phyloP scores from a whole-genome alignment of 257 asterid genomes.

The Solanum gandarillasii region DNA sequence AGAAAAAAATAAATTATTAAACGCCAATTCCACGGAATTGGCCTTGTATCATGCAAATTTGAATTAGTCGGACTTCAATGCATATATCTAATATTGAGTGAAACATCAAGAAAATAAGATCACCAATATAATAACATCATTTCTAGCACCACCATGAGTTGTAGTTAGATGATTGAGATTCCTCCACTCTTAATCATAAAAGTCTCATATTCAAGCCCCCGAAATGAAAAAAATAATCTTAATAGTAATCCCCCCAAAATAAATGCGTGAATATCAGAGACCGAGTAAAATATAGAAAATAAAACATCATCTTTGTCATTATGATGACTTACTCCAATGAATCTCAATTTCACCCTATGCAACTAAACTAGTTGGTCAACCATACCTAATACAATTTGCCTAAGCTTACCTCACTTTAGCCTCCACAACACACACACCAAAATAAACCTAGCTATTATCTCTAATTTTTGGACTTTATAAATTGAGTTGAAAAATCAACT shows the following conservation, averaged over 20 bases:
- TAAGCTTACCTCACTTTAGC: background rate
- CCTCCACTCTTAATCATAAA: background rate
- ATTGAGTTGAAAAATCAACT: background rate
- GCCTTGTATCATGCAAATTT: accelerated
- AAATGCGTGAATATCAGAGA: background rate
- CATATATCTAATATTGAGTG: background rate
- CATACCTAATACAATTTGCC: background rate
- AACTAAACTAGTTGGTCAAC: constrained; percentile 15
- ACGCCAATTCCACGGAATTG: too few species aligned
- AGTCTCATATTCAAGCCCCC: background rate
- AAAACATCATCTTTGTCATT: background rate
- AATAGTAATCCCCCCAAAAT: background rate
- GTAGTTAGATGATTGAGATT: background rate
- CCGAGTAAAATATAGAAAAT: accelerated
- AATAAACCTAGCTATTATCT: background rate
- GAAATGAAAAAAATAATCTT: background rate
- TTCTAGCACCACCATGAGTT: background rate
- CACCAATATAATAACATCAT: background rate
- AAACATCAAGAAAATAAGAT: background rate
- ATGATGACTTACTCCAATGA: background rate
- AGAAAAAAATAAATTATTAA: background rate
- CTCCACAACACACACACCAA: background rate
- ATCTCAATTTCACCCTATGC: background rate
- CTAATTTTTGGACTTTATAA: background rate
- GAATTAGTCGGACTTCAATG: background rate